Evolutionary conservation across 2,329 filamentous ascomycete genomes (phyloP), one percentile per base, ranked within the genome.

Genomic region (Leptographium galeiforme): DNA sequence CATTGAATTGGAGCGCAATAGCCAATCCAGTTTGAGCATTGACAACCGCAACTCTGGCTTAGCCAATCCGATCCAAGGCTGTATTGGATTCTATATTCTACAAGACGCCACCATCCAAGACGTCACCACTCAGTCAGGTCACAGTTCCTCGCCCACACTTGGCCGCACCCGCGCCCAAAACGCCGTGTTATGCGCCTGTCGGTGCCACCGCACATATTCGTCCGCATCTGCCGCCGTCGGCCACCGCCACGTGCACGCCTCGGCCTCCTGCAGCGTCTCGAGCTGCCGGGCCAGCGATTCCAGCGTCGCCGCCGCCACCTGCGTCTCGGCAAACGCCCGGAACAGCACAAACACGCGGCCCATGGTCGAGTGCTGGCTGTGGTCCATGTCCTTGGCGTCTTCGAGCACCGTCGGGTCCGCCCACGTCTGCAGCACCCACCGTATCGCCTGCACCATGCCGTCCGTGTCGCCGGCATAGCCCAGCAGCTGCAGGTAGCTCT

Each of bases 401-500:
- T 63, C 61, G 13, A 65, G 60, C 6, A 67, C 59, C 38, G 67
- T 54, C 11, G 63, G 61, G 32, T 61, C 63, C 7, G 63, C 62
- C 66, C 74, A 74, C 58, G 80, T 66, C 30, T 65, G 59, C 0
- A 76, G 65, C 58, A 84, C 76, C 82, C 82, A 89, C 34, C 68
- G 64, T 14, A 84, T 66, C 6, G 83, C 66, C 5, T 68, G 68
- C 6, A 76, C 71, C 63, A 88, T 78, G 50, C 76, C 79, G 2
- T 74, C 67, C 49, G 72, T 71, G 58, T 87, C 79, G 39, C 75
- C 75, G n/a, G 81, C 64, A 51, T 76, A 73, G 1, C 78, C 84
- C 25, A 89, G 68, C 1, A 78, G 73, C 48, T 81, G 74, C 63
- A 89, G 73, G 62, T 86, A 85, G 2, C 71, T 68, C 59, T 85